A percentile compares a stretch with the other conserved stretches of the same genome.
phyloP scores from a whole-genome alignment of 2,329 filamentous ascomycete species.

The Xylariaceae sp. region DNA sequence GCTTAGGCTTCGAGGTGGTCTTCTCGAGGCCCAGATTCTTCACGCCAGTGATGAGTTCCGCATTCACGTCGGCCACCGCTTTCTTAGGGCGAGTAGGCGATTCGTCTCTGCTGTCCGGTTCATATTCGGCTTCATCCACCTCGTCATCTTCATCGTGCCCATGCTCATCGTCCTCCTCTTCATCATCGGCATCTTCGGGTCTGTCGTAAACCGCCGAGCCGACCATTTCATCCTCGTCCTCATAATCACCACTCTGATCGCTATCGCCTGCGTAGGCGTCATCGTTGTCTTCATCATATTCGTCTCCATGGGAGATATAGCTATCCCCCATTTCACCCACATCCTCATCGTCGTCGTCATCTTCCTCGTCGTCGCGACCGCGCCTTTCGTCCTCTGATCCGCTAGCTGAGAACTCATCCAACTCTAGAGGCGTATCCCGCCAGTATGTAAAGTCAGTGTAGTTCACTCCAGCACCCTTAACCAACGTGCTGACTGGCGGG shows the following conservation, averaged over 20 bases:
- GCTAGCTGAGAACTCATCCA: conserved; percentile 84
- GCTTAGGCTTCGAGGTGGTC: conserved; percentile 18
- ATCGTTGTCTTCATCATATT: conserved; percentile 20
- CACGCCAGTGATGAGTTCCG: conserved; percentile 57
- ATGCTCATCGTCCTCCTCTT: conserved; percentile 27
- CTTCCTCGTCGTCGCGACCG: conserved; percentile 39
- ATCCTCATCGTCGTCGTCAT: conserved; percentile 43
- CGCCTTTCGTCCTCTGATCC: conserved; percentile 44
- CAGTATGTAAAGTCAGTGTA: conserved; percentile 98
- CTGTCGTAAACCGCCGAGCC: conserved; percentile 38
- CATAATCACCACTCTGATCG: conserved; percentile 39
- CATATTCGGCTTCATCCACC: conserved; percentile 26
- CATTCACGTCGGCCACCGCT: conserved; percentile 43
- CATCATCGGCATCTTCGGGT: conserved; percentile 35
- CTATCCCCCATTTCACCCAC: conserved; percentile 43
- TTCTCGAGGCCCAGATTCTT: conserved; percentile 47
- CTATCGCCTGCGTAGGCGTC: conserved; percentile 40
- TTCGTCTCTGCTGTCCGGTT: conserved; percentile 21
- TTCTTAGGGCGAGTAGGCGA: conserved; percentile 16
- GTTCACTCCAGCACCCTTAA: conserved; percentile 85
- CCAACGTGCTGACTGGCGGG: conserved; percentile 79
- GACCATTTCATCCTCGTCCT: conserved; percentile 40
- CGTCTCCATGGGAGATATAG: conserved; percentile 38
- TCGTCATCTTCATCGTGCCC: conserved; percentile 34
- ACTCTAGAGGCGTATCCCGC: conserved; percentile 75